A percentile compares a stretch with the other conserved stretches of the same genome.
Conservation (phyloP, 441 rosid genomes). For the Iberis amara region DNA sequence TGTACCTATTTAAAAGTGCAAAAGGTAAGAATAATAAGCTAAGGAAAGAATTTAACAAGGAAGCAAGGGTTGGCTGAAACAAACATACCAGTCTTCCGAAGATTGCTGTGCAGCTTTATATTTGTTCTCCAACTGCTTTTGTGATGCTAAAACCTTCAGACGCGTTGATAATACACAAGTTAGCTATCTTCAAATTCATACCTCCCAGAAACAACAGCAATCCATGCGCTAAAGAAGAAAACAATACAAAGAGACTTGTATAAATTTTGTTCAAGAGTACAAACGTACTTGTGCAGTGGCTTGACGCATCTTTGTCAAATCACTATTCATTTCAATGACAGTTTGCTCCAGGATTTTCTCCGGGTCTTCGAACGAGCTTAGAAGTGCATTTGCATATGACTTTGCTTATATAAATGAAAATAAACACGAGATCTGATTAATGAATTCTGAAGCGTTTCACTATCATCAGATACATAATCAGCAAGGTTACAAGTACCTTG, state of each 20-base stretch:
- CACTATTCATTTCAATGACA: slow-evolving; percentile 95
- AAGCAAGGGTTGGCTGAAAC: neutral
- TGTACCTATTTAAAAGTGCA: slow-evolving; percentile 52
- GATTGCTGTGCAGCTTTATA: slow-evolving; percentile 83
- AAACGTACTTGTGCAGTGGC: slow-evolving; percentile 88
- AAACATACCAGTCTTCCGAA: slow-evolving; percentile 79
- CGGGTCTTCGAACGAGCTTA: slow-evolving; percentile 89
- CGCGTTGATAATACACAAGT: slow-evolving; percentile 10
- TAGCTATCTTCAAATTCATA: slow-evolving; percentile 10
- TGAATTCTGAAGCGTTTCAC: neutral
- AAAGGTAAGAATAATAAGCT: neutral
- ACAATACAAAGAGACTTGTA: slow-evolving; percentile 7
- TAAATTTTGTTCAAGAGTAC: too few relatives aligned
- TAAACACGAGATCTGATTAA: slow-evolving; percentile 15
- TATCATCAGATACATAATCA: neutral
- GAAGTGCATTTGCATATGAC: slow-evolving; percentile 92
- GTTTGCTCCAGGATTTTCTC: slow-evolving; percentile 94
- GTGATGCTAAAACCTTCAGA: slow-evolving; percentile 85
- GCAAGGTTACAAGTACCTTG: slow-evolving; percentile 46
- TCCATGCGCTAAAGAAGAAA: neutral
- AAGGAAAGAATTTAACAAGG: neutral
- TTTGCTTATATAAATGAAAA: slow-evolving; percentile 31
- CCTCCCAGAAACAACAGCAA: slow-evolving; percentile 2
- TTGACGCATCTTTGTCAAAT: slow-evolving; percentile 96
- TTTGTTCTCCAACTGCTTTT: slow-evolving; percentile 84